These are phyloP conservation scores for Gossypium ekmanianum DNA, from an alignment of 345 rosid genomes.

Conservation along the genomic window DNA sequence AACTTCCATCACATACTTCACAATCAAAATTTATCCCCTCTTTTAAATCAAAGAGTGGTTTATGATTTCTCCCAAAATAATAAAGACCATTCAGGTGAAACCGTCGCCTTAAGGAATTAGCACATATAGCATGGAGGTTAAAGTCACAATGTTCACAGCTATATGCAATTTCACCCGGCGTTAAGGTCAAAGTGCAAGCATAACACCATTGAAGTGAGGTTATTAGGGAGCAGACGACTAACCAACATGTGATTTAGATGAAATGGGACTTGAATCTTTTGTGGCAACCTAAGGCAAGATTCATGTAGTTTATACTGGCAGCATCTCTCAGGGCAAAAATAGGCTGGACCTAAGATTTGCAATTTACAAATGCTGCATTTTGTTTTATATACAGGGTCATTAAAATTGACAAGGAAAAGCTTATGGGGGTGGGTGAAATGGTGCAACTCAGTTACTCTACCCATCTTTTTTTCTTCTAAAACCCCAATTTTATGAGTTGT, in stretches of 20 bases:
- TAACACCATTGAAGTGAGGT: background rate
- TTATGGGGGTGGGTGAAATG: conserved; percentile 6
- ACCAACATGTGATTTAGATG: background rate
- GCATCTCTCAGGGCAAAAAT: background rate
- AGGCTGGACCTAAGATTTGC: background rate
- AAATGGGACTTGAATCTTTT: background rate
- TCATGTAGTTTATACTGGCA: background rate
- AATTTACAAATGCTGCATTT: background rate
- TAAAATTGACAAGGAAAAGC: background rate
- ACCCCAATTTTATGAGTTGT: background rate
- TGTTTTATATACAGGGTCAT: background rate
- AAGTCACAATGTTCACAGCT: background rate
- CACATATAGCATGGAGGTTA: background rate
- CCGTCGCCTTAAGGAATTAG: background rate
- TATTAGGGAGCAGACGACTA: too few relatives aligned
- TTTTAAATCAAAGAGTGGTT: too few relatives aligned
- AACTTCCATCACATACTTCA: background rate
- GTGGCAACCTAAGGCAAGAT: background rate
- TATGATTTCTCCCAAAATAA: background rate
- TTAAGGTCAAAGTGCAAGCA: background rate
- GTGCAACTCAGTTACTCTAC: background rate
- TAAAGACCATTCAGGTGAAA: background rate
- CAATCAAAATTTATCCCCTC: background rate
- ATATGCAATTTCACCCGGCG: background rate
- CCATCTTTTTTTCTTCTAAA: background rate